Evolutionary conservation across 345 rosid species (phyloP).

Genomic region (Mangifera indica): DNA sequence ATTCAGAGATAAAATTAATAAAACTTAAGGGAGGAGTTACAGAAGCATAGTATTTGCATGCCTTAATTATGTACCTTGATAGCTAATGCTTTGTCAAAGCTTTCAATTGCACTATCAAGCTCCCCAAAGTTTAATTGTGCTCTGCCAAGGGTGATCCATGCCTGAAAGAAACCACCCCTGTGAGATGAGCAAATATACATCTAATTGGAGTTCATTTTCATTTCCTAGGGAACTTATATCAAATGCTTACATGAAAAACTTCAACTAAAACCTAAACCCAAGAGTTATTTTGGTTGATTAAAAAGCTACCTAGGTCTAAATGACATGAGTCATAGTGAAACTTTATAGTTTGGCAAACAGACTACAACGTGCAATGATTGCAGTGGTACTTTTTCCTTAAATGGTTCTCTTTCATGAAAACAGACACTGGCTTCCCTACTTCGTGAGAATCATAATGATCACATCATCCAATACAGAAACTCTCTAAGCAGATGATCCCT

Average conservation of each 20-base stretch:
- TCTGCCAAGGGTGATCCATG: constrained; percentile 92
- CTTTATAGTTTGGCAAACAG: no score
- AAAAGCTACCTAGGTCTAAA: no score
- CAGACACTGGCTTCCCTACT: no score
- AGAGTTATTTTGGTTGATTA: no score
- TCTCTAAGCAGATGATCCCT: no score
- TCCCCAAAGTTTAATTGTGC: constrained; percentile 94
- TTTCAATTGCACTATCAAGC: constrained; percentile 73
- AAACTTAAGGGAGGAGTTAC: not conserved
- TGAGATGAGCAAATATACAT: not conserved
- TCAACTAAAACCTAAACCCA: no score
- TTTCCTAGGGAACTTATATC: not conserved
- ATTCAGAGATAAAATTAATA: not conserved
- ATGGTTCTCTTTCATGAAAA: no score
- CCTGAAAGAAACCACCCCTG: constrained; percentile 42
- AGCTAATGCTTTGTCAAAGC: constrained; percentile 68
- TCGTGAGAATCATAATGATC: no score
- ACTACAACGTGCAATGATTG: no score
- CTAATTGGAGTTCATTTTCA: not conserved
- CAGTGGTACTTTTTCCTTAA: no score
- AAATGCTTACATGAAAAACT: not conserved
- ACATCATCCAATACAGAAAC: no score
- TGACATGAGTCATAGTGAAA: no score
- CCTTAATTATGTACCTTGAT: constrained; percentile 44
- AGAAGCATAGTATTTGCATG: not conserved